Evolutionary conservation across 495 filamentous ascomycete species (phyloP), one percentile per base, ranked within the genome.

Genomic region (Elaphomyces granulatus): DNA sequence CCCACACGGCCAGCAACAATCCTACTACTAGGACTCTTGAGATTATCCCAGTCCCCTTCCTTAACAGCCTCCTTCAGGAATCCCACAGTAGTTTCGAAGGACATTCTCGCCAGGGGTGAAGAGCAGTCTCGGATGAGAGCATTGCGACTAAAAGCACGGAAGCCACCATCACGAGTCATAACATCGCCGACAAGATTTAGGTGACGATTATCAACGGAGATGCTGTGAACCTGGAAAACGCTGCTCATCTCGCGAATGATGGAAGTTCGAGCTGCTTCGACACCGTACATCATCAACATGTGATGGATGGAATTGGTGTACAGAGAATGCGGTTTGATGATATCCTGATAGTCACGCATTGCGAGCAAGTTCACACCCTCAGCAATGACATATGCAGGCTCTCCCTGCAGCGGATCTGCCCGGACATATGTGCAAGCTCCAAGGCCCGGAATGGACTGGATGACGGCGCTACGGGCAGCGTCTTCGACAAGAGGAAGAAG

Each of bases 101-200:
- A 92, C 86, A 94, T 94, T 71, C 95, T 94, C 60, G 87, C 80
- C 45, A 96, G 86, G 1, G 90, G 87, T 38, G 80, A 87, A 12
- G 83, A 77, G 51, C 79, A 81, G 43, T 80, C 73, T 54, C 77
- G 81, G 35, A 69, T 59, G 38, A 96, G 55, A 14, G 87, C 90
- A 47, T 79, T 87, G 34, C 90, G 80, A 60, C 82, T 94, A 65
- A 96, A 99, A 2, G 88, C 77, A 14, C 72, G 77, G 61, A 90
- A 96, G 14, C 75, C 76, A 45, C 90, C 90, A 44, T 75, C 77
- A 18, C 86, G 65, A 14, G 92, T 96, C 90, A 98, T 98, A 60
- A 80, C 82, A 62, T 98, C 90, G 38, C 81, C 88, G 48, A 98
- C 94, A 43, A 98, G 71, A 61, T 88, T 94, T 48, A 99, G 62